Evolutionary conservation across 179 eudicot species (phyloP).

Genomic region (Patellifolia procumbens): DNA sequence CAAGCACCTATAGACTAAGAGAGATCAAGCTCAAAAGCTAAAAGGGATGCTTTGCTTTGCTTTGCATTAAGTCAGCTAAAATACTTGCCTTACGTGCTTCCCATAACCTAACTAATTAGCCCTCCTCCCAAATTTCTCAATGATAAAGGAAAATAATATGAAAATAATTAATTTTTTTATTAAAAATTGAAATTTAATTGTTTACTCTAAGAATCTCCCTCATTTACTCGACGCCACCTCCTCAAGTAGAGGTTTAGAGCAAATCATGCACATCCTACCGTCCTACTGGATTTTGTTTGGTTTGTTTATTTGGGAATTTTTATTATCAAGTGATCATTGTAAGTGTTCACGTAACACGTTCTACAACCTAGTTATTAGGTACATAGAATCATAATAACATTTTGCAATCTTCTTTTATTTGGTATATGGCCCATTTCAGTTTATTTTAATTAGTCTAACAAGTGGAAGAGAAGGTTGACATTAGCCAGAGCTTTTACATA

Average conservation of each 20-base stretch:
- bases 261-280: constrained; percentile 24
- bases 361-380: constrained; percentile 16
- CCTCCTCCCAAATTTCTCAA: neutral
- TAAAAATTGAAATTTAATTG: neutral
- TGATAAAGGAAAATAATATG: too few relatives aligned
- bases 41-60: constrained; percentile 24
- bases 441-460: too few relatives aligned
- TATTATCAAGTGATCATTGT: constrained; percentile 20
- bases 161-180: neutral
- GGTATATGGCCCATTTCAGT: too few relatives aligned
- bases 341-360: constrained; percentile 26
- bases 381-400: neutral
- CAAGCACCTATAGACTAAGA: neutral
- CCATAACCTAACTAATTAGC: constrained; percentile 12
- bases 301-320: constrained; percentile 1
- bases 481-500: too few relatives aligned
- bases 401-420: too few relatives aligned
- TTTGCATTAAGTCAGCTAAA: constrained; percentile 17
- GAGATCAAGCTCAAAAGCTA: neutral
- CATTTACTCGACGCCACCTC: constrained; percentile 37
- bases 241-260: constrained; percentile 3
- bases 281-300: constrained; percentile 17
- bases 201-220: constrained; percentile 25
- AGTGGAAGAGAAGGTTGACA: too few relatives aligned
- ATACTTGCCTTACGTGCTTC: constrained; percentile 32